Evolutionary conservation across 2,329 filamentous ascomycete species (phyloP).

Genomic region (Trichophyton verrucosum): DNA sequence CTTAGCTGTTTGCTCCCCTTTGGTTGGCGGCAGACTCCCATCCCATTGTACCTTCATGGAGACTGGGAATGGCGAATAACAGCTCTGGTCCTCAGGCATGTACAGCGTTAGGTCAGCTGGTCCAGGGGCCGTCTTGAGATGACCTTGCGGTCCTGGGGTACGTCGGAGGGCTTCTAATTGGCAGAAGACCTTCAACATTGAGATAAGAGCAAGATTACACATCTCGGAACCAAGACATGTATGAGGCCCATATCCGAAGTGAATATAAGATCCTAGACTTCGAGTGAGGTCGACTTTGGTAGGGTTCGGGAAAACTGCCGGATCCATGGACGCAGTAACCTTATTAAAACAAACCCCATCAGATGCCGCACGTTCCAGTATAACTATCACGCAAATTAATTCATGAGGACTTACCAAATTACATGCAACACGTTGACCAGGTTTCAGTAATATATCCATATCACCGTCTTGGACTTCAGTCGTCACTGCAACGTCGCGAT

Average conservation of each 20-base stretch:
- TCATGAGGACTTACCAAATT: slow-evolving; percentile 24
- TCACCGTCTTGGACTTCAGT: slow-evolving; percentile 26
- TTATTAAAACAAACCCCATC: slow-evolving; percentile 24
- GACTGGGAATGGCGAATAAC: slow-evolving; percentile 32
- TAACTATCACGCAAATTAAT: slow-evolving; percentile 16
- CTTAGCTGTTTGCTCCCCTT: neutral
- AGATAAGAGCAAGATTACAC: slow-evolving; percentile 28
- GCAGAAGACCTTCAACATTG: slow-evolving; percentile 34
- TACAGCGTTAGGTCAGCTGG: slow-evolving; percentile 32
- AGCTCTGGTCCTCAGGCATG: slow-evolving; percentile 33
- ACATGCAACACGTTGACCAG: slow-evolving; percentile 25
- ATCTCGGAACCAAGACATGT: slow-evolving; percentile 35
- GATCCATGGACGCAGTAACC: slow-evolving; percentile 29
- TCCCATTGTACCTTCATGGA: slow-evolving; percentile 36
- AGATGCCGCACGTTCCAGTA: slow-evolving; percentile 13
- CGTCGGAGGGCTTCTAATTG: slow-evolving; percentile 35
- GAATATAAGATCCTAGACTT: slow-evolving; percentile 28
- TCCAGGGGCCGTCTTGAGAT: slow-evolving; percentile 32
- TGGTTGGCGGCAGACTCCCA: slow-evolving; percentile 20
- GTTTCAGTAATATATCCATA: slow-evolving; percentile 22
- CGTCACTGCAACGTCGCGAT: slow-evolving; percentile 24
- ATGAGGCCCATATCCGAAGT: slow-evolving; percentile 38
- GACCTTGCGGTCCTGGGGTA: slow-evolving; percentile 36
- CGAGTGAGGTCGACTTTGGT: slow-evolving; percentile 35
- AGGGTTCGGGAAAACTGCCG: slow-evolving; percentile 27